A percentile compares a stretch with the other conserved stretches of the same genome.
These are phyloP conservation scores for Corchorus capsularis DNA, from an alignment of 345 rosid genomes.

Conservation along the genomic window DNA sequence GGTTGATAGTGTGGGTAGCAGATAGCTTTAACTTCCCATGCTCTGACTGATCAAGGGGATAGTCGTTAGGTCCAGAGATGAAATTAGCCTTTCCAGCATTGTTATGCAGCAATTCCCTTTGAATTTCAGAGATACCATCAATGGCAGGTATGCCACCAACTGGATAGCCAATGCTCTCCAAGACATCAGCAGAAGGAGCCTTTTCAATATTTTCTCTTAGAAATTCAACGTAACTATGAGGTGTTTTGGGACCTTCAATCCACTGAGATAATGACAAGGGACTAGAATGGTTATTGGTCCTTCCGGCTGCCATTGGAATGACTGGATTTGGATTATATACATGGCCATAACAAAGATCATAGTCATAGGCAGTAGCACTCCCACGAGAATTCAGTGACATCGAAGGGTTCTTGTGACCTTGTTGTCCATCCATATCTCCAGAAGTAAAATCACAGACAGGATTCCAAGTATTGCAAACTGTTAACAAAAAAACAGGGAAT, in stretches of 20 bases:
- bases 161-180: slow-evolving; percentile 31
- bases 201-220: slow-evolving; percentile 32
- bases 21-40: slow-evolving; percentile 24
- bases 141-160: slow-evolving; percentile 12
- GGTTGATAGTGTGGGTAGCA: slow-evolving; percentile 17
- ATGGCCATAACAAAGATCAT: slow-evolving; percentile 24
- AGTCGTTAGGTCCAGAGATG: slow-evolving; percentile 23
- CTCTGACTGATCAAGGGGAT: slow-evolving; percentile 24
- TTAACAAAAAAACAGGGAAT: background rate
- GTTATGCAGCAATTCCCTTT: slow-evolving; percentile 18
- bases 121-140: slow-evolving; percentile 23
- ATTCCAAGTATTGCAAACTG: too few species aligned
- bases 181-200: slow-evolving; percentile 29
- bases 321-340: slow-evolving; percentile 23
- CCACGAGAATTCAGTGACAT: slow-evolving; percentile 25
- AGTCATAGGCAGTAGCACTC: background rate
- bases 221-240: slow-evolving; percentile 37
- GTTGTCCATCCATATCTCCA: slow-evolving; percentile 34
- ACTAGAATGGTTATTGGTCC: slow-evolving; percentile 16
- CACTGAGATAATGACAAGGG: slow-evolving; percentile 32
- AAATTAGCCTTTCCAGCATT: slow-evolving; percentile 18
- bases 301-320: slow-evolving; percentile 9
- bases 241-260: slow-evolving; percentile 27
- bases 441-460: slow-evolving; percentile 1
- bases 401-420: slow-evolving; percentile 21